A percentile compares a stretch with the other conserved stretches of the same genome.
These are phyloP conservation scores for Macrolepiota dolichaula DNA, from an alignment of 768 basidiomycete species.

Conservation along the genomic window DNA sequence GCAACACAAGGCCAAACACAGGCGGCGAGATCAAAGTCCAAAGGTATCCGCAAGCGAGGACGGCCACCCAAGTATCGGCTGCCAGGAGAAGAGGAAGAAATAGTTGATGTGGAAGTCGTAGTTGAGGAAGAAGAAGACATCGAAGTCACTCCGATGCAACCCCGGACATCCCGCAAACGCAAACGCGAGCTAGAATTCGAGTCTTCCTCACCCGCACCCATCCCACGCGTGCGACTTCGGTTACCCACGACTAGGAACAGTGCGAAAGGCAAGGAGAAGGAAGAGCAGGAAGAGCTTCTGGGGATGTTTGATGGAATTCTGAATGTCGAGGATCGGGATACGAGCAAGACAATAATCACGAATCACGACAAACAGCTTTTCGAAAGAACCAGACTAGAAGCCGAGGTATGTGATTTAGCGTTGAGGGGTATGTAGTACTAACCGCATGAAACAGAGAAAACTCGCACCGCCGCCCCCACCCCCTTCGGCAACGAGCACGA, in stretches of 20 bases:
- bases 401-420: slow-evolving; percentile 56
- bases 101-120: slow-evolving; percentile 43
- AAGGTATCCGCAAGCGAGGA: background rate
- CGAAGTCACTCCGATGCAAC: slow-evolving; percentile 20
- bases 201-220: slow-evolving; percentile 28
- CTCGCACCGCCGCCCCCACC: slow-evolving; percentile 40
- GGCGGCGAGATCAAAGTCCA: slow-evolving; percentile 17
- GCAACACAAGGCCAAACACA: slow-evolving; percentile 5
- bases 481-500: slow-evolving; percentile 13
- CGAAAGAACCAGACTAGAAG: slow-evolving; percentile 64
- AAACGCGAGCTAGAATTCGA: slow-evolving; percentile 41
- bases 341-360: slow-evolving; percentile 59
- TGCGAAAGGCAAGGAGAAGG: slow-evolving; percentile 67
- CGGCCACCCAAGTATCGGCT: background rate
- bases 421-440: background rate
- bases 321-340: slow-evolving; percentile 64
- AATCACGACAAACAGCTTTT: slow-evolving; percentile 65
- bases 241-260: slow-evolving; percentile 57
- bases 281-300: slow-evolving; percentile 66
- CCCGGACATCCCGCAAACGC: slow-evolving; percentile 37
- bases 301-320: slow-evolving; percentile 88
- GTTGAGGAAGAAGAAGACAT: slow-evolving; percentile 22
- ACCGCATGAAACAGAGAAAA: slow-evolving; percentile 37
- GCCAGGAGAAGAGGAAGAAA: slow-evolving; percentile 45
- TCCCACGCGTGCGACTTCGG: slow-evolving; percentile 49